Percentiles rank a stretch among this genome's conserved stretches.
Conservation (phyloP, 352 stramenopile genomes). For the Pythium volutum region DNA sequence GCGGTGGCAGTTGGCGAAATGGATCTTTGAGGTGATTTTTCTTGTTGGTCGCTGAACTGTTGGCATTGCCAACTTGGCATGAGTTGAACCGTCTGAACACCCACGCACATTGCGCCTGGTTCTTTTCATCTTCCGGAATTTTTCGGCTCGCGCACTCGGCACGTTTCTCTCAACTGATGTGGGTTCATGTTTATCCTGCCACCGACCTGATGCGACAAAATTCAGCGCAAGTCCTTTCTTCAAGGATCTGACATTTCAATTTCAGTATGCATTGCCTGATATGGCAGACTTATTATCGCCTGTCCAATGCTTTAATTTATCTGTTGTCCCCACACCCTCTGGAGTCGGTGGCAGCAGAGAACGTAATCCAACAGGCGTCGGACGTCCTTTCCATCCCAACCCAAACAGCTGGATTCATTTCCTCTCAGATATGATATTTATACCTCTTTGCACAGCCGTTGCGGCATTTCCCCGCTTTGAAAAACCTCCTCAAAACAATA, state of each 20-base stretch:
- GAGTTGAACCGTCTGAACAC: no score
- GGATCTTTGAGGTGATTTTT: no score
- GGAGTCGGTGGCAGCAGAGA: not conserved
- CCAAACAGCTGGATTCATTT: not conserved
- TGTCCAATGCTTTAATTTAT: not conserved
- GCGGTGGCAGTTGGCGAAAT: no score
- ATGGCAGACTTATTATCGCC: not conserved
- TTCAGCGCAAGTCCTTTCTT: no score
- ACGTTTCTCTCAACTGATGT: not conserved
- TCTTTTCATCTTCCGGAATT: conserved; percentile 6
- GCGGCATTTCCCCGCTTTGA: not conserved
- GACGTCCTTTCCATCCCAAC: not conserved
- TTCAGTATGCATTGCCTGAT: not conserved
- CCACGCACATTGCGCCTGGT: no score
- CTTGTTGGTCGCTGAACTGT: no score
- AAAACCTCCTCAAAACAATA: not conserved
- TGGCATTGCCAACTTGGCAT: no score
- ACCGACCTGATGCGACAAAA: conserved; percentile 2
- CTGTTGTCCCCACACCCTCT: not conserved
- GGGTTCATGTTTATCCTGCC: not conserved
- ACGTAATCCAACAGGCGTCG: not conserved
- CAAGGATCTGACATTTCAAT: not conserved
- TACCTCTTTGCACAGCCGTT: no score
- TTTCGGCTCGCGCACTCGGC: conserved; percentile 1
- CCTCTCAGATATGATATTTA: not conserved